A percentile compares a stretch with the other conserved stretches of the same genome.
Evolutionary conservation across 2,329 filamentous ascomycete genomes (phyloP).

Genomic region (Exophiala calicioides): DNA sequence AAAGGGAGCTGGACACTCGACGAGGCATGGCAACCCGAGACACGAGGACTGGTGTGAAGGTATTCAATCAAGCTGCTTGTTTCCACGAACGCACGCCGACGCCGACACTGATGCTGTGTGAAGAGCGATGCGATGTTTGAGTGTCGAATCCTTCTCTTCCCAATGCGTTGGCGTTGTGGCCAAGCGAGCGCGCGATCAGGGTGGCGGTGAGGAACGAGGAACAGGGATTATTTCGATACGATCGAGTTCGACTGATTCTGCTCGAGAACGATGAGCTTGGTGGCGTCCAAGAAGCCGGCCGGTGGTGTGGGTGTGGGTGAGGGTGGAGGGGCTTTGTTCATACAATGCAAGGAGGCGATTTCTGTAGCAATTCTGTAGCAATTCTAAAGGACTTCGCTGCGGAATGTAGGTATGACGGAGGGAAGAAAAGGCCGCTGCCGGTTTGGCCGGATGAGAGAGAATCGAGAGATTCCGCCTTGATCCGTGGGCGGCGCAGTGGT

Average conservation of each 20-base stretch:
- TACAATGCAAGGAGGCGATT: constrained; percentile 2
- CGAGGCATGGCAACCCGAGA: constrained; percentile 62
- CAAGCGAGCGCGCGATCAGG: constrained; percentile 5
- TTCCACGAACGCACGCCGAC: constrained; percentile 3
- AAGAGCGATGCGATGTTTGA: too few species aligned
- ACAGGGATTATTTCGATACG: constrained; percentile 2
- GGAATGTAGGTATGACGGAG: constrained; percentile 18
- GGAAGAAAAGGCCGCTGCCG: constrained; percentile 6
- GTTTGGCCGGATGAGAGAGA: constrained; percentile 20
- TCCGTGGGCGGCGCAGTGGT: constrained; percentile 16
- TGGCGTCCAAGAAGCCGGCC: background rate
- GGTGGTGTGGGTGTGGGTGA: too few species aligned
- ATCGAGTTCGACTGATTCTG: constrained; percentile 2
- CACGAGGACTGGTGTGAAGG: background rate
- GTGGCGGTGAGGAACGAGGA: constrained; percentile 22
- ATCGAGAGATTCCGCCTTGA: constrained; percentile 19
- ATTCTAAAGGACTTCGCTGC: too few species aligned
- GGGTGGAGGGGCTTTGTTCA: constrained; percentile 4
- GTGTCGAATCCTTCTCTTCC: background rate
- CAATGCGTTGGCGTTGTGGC: background rate
- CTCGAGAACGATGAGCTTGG: constrained; percentile 1
- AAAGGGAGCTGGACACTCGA: constrained; percentile 61
- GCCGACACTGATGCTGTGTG: constrained; percentile 3
- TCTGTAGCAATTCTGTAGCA: too few species aligned
- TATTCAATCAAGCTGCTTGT: too few species aligned